A percentile compares a stretch with the other conserved stretches of the same genome.
Evolutionary conservation across 225 moss, liverwort and hornwort genomes (phyloP).

Genomic region (Bryoerythrophyllum caledonicum): DNA sequence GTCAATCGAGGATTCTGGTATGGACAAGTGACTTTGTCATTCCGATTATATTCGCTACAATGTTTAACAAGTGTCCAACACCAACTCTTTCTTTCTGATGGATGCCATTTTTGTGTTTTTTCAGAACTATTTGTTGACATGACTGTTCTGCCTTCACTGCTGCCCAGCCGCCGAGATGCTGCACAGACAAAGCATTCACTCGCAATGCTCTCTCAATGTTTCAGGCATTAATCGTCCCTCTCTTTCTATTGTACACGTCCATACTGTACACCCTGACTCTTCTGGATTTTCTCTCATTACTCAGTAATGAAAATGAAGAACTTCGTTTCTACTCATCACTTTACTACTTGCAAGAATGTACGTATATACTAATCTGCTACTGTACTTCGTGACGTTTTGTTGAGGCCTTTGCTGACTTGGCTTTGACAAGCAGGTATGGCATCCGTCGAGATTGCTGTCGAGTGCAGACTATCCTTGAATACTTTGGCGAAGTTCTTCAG

Average conservation of each 20-base stretch:
- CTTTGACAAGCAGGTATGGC: slow-evolving; percentile 56
- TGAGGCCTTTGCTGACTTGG: slow-evolving; percentile 4
- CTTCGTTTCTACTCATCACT: slow-evolving; percentile 9
- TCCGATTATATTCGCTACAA: slow-evolving; percentile 1
- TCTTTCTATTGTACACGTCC: slow-evolving; percentile 14
- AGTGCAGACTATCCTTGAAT: slow-evolving; percentile 61
- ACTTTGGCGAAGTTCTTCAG: slow-evolving; percentile 70
- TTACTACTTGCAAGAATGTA: background rate
- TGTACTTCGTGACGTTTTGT: slow-evolving; percentile 4
- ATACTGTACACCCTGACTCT: background rate
- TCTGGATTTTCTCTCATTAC: slow-evolving; percentile 2
- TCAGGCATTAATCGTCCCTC: slow-evolving; percentile 45
- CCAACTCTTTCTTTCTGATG: slow-evolving; percentile 20
- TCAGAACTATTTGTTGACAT: slow-evolving; percentile 74
- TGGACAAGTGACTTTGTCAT: background rate
- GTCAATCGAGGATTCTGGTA: background rate
- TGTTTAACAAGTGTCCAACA: background rate
- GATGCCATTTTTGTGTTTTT: slow-evolving; percentile 17
- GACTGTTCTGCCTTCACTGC: slow-evolving; percentile 76
- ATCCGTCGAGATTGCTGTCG: slow-evolving; percentile 62
- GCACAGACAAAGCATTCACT: slow-evolving; percentile 69
- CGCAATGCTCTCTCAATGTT: slow-evolving; percentile 72
- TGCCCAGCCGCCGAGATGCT: slow-evolving; percentile 72
- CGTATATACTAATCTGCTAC: slow-evolving; percentile 4
- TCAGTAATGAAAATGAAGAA: background rate